Base-by-base conservation (phyloP, 371 early-diverging fungal genomes). In the Syncephalastrum contaminatum region DNA sequence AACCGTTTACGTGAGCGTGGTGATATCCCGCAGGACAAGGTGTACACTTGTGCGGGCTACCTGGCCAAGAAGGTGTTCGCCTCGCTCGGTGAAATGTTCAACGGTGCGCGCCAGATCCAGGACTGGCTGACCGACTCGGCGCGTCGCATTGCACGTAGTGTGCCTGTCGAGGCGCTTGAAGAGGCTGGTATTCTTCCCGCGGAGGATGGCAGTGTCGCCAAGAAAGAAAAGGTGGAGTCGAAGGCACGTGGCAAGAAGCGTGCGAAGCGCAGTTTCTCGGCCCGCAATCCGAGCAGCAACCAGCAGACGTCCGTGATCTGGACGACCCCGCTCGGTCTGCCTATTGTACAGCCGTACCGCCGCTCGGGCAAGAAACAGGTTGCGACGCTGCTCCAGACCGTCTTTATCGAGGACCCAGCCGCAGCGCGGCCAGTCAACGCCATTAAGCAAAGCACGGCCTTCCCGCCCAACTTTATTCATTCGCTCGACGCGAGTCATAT, bases 391-490 rank as follows among this genome's bases (percentile, higher is more conserved):
- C 72, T 97, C 20, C 98, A 97, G 73, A 84, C 85, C 16, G 72
- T 98, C 40, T 83, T 74, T 4, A 82, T 97, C 51, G 69, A 70
- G 46, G 93, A 97, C 66, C 72, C 84, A 4, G 76, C 81, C 53
- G 76, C 81, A 21, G 80, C 84, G 12, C 80, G 89, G 15, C 92
- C 95, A 18, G 96, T 97, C 45, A 92, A 96, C 72, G 73, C 90
- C 4, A 77, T 82, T 52, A 97, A 97, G 73, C 98, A 98, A 65
- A 86, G 91, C 48, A 89, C 94, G 0, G 99, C 97, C 1, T 98
- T 98, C 83, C 98, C 99, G 44, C 99, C 99, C 53, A 98, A 98
- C 80, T 98, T 94, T 71, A 90, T 98, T 59, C 99, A 98, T 75
- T 95, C 96, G 2, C 80, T 98, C 36, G 99, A 98, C 70, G 99